phyloP scores from a whole-genome alignment of 2,329 filamentous ascomycete species.

The Grosmannia huntii region DNA sequence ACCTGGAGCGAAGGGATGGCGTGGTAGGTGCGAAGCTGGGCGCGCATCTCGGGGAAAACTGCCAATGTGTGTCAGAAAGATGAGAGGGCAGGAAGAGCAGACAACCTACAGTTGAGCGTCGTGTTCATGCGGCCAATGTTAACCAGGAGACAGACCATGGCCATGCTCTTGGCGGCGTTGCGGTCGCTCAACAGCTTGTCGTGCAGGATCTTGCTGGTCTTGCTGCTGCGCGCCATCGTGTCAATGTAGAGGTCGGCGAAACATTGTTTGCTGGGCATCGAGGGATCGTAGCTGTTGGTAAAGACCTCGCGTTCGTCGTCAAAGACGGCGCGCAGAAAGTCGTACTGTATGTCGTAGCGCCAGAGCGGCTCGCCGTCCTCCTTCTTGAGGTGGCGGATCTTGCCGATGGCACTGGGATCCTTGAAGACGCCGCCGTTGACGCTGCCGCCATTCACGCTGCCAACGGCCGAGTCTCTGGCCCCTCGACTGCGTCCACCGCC shows the following conservation, averaged over 20 bases:
- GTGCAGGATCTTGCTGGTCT: conserved; percentile 95
- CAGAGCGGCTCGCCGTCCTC: conserved; percentile 79
- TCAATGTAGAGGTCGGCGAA: conserved; percentile 98
- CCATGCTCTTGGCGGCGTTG: conserved; percentile 91
- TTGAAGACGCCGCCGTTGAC: conserved; percentile 23
- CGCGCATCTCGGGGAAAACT: conserved; percentile 99
- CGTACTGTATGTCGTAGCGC: conserved; percentile 79
- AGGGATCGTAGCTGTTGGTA: conserved; percentile 73
- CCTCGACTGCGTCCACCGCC: conserved; percentile 13
- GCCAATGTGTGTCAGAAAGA: conserved; percentile 49
- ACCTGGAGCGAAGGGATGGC: conserved; percentile 94
- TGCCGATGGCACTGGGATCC: conserved; percentile 36
- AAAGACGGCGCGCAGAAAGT: conserved; percentile 71
- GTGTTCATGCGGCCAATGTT: conserved; percentile 99
- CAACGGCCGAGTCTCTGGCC: conserved; percentile 19
- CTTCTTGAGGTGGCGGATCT: conserved; percentile 78
- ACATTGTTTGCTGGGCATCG: conserved; percentile 47
- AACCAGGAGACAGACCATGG: conserved; percentile 95
- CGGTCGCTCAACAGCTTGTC: conserved; percentile 91
- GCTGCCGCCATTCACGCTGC: conserved; percentile 16
- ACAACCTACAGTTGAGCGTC: conserved; percentile 86
- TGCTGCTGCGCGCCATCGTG: conserved; percentile 96
- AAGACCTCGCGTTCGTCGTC: conserved; percentile 66
- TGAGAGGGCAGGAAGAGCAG: conserved; percentile 17
- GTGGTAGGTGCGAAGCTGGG: conserved; percentile 92